Base-by-base conservation (phyloP, 352 stramenopile genomes). In the Blastocystis sp. region DNA sequence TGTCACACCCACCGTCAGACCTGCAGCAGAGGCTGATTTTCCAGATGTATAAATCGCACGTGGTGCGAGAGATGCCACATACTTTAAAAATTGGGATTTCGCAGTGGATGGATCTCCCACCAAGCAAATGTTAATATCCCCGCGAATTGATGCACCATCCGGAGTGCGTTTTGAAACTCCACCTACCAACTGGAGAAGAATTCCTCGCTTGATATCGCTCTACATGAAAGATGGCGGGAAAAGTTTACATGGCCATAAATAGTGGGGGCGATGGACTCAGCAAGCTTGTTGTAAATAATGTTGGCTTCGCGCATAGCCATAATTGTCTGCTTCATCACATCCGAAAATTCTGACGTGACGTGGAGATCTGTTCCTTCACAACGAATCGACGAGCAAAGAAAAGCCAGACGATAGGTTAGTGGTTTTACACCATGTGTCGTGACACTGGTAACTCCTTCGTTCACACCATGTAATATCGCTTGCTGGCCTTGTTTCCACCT, bases 231-330 rank as follows among this genome's bases (percentile, higher is more conserved):
- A 30, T 26, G 59, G 20, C 2, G 20, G n/a, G 24, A 9, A 81
- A 96, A 95, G 91, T 98, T 96, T 47, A 95, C 92, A 91, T 99
- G 96, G n/a, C 97, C 97, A 91, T 98, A 99, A 8, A 98, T 97
- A 6, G 91, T 94, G 26, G 97, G 97, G 79, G 95, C 97, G 70
- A 99, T 96, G 18, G 95, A 98, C 66, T 95, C 94, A 20, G 95
- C 95, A 93, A 99, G 96, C 91, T 98, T 94, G 76, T 92, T 85
- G 91, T 98, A 98, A 34, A 96, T 91, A 6, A 96, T n/a, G 5
- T 89, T 56, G 9, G 56, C 87, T 6, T 54, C 87, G 8, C 39
- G 37, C 41, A 66, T 90, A 5, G 37, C 45, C 47, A 90, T 66
- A 3, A 65, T 26, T 7, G 24, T 66, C 34, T 53, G 41, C 20